Conservation (phyloP, 176 grass and related monocot genomes). For the Ampelocalamus luodianensis region DNA sequence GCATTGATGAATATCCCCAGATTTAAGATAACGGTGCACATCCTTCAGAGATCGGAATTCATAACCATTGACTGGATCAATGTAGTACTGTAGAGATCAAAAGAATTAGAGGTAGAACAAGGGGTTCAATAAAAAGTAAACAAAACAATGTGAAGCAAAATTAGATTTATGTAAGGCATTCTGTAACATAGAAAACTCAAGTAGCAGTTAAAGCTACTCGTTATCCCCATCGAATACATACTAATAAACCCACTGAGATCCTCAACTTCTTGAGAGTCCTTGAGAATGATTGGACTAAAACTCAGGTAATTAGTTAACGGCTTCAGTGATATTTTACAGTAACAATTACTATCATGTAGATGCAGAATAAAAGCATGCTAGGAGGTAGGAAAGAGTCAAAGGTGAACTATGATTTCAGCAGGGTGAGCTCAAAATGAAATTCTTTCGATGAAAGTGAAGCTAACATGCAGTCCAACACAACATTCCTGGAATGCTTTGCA, state of each 20-base stretch:
- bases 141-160: conserved; percentile 35
- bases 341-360: not conserved
- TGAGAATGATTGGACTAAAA: conserved; percentile 11
- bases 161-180: conserved; percentile 13
- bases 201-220: not conserved
- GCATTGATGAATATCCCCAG: conserved; percentile 62
- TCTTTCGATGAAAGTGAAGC: not conserved
- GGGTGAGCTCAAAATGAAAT: not conserved
- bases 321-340: conserved; percentile 4
- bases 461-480: not conserved
- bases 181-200: conserved; percentile 21
- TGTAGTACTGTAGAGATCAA: conserved; percentile 63
- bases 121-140: conserved; percentile 18
- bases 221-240: not conserved
- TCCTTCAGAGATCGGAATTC: conserved; percentile 78
- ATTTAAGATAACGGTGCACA: conserved; percentile 61
- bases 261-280: not conserved
- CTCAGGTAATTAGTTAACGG: not conserved
- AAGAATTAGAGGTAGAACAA: conserved; percentile 31
- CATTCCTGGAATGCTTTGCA: not conserved
- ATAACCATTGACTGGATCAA: conserved; percentile 76
- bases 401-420: conserved; percentile 17
- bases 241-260: conserved; percentile 17
- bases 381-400: not conserved
- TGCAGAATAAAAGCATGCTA: not conserved